Evolutionary conservation across 352 stramenopile species (phyloP).

Genomic region (Pythium chondricola): DNA sequence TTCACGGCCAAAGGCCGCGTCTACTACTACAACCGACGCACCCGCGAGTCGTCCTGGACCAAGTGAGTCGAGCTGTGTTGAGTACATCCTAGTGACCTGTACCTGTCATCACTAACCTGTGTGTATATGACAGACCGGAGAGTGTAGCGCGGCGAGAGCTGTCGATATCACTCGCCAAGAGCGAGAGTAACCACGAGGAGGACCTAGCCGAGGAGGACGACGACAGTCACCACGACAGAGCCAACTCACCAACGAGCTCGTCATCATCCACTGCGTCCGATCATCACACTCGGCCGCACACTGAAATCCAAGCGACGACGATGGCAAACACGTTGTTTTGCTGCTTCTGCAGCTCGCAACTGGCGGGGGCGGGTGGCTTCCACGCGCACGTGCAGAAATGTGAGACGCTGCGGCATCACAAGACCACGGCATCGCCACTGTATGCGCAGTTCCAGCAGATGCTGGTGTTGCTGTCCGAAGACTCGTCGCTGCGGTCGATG

Average conservation of each 20-base stretch:
- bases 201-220: no score
- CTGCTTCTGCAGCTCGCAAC: slow-evolving; percentile 58
- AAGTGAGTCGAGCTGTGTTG: slow-evolving; percentile 42
- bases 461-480: slow-evolving; percentile 56
- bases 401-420: slow-evolving; percentile 41
- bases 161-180: background rate
- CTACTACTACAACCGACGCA: slow-evolving; percentile 86
- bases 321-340: slow-evolving; percentile 50
- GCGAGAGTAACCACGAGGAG: background rate
- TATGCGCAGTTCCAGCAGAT: slow-evolving; percentile 63
- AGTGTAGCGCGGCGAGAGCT: background rate
- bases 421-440: slow-evolving; percentile 42
- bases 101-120: no score
- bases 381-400: slow-evolving; percentile 46
- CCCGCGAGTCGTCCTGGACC: slow-evolving; percentile 80
- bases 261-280: slow-evolving; percentile 11
- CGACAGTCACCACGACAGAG: no score
- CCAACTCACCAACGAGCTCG: background rate
- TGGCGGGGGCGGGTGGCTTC: slow-evolving; percentile 27
- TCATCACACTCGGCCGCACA: background rate
- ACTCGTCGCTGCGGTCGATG: slow-evolving; percentile 47
- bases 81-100: no score
- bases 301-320: background rate
- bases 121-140: background rate
- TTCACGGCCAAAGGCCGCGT: slow-evolving; percentile 82